These are phyloP conservation scores for Pleurotus giganteus DNA, from an alignment of 768 basidiomycete genomes.

Conservation along the genomic window DNA sequence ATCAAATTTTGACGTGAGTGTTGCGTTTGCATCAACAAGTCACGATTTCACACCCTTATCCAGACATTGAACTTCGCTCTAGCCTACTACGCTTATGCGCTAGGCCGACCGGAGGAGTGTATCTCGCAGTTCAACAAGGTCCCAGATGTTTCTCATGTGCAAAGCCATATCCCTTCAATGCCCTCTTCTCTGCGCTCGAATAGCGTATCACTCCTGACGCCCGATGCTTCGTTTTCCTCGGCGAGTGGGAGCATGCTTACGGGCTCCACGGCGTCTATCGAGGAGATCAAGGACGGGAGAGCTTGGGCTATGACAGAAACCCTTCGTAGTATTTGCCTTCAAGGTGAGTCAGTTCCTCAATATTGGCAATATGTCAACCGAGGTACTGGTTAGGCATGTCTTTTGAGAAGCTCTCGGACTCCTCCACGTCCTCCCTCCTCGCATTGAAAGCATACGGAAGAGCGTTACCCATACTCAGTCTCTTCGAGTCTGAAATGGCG, in stretches of 20 bases:
- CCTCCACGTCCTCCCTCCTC: conserved; percentile 35
- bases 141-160: conserved; percentile 51
- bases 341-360: conserved; percentile 48
- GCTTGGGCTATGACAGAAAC: conserved; percentile 74
- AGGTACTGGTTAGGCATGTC: conserved; percentile 61
- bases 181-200: conserved; percentile 40
- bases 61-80: conserved; percentile 69
- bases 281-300: conserved; percentile 66
- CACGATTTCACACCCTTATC: conserved; percentile 11
- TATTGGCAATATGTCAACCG: conserved; percentile 2
- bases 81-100: conserved; percentile 80
- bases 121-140: conserved; percentile 56
- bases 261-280: conserved; percentile 33
- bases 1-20: conserved; percentile 59
- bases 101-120: conserved; percentile 64
- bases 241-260: conserved; percentile 50
- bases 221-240: conserved; percentile 43
- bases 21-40: conserved; percentile 8
- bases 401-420: conserved; percentile 56
- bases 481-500: conserved; percentile 46
- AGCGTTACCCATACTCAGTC: conserved; percentile 52
- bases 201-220: conserved; percentile 30
- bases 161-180: conserved; percentile 47
- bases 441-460: conserved; percentile 59
- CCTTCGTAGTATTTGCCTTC: conserved; percentile 72